Conservation (phyloP, 106 monocot genomes). For the Alisma plantagoaquatica region DNA sequence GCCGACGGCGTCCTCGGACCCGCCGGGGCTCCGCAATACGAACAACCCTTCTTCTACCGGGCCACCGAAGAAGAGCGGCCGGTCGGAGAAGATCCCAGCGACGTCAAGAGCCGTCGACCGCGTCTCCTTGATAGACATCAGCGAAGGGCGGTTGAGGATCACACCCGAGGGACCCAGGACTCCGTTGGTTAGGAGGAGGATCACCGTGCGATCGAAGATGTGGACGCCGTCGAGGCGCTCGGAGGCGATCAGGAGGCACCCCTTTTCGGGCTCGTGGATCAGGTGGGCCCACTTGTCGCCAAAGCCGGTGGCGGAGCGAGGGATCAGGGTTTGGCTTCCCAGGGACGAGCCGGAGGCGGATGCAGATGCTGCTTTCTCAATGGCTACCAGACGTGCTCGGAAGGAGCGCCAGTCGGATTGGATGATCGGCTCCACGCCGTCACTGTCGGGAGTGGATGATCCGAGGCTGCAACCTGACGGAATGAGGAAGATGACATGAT, state of each 20-base stretch:
- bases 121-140: slow-evolving; percentile 92
- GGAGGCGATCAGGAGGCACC: slow-evolving; percentile 76
- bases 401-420: slow-evolving; percentile 77
- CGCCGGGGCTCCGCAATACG: slow-evolving; percentile 21
- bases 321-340: neutral
- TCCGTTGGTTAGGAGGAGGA: slow-evolving; percentile 48
- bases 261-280: slow-evolving; percentile 61
- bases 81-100: slow-evolving; percentile 42
- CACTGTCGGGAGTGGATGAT: slow-evolving; percentile 12
- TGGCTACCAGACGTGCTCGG: slow-evolving; percentile 65
- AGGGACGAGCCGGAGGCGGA: neutral
- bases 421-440: slow-evolving; percentile 7
- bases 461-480: slow-evolving; percentile 31
- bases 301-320: neutral
- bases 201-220: slow-evolving; percentile 80
- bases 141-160: slow-evolving; percentile 83
- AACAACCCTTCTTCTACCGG: slow-evolving; percentile 65
- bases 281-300: slow-evolving; percentile 66
- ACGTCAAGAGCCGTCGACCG: slow-evolving; percentile 32
- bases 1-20: slow-evolving; percentile 16
- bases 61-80: slow-evolving; percentile 81
- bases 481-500: neutral
- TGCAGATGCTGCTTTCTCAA: slow-evolving; percentile 17
- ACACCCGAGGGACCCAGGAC: slow-evolving; percentile 46
- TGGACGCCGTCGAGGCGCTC: slow-evolving; percentile 83